A percentile compares a stretch with the other conserved stretches of the same genome.
These are phyloP conservation scores for Ettlia oleoabundans DNA, from an alignment of 139 green algal species.

Conservation along the genomic window DNA sequence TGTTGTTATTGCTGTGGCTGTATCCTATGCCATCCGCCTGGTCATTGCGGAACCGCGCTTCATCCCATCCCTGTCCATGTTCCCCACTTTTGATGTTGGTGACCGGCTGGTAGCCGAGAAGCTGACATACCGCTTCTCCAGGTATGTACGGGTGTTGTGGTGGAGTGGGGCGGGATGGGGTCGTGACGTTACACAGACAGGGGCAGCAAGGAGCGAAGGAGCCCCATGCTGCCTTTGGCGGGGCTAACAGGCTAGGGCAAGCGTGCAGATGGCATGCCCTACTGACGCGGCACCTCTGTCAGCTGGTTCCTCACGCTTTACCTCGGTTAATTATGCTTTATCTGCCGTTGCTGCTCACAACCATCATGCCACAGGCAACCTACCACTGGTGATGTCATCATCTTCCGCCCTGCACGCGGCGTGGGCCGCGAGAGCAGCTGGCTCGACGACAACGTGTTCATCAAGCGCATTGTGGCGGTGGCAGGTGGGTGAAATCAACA, in stretches of 20 bases:
- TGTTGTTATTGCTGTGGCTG: slow-evolving; percentile 79
- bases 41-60: slow-evolving; percentile 97
- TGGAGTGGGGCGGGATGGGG: not conserved
- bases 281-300: too few relatives aligned
- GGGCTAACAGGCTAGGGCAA: not conserved
- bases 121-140: slow-evolving; percentile 90
- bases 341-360: too few relatives aligned
- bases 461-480: slow-evolving; percentile 95
- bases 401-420: slow-evolving; percentile 86
- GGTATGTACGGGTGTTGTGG: slow-evolving; percentile 3
- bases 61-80: slow-evolving; percentile 99
- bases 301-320: too few relatives aligned
- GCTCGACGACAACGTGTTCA: slow-evolving; percentile 93
- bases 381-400: slow-evolving; percentile 90
- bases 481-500: slow-evolving; percentile 78
- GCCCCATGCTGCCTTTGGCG: too few relatives aligned
- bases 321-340: too few relatives aligned
- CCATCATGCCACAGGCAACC: slow-evolving; percentile 47
- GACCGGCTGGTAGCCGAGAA: slow-evolving; percentile 98
- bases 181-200: not conserved
- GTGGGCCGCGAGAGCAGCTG: slow-evolving; percentile 29
- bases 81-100: slow-evolving; percentile 94
- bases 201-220: not conserved
- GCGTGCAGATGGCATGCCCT: not conserved
- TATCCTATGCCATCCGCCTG: slow-evolving; percentile 88